Evolutionary conservation across 306 rosid genomes (phyloP).

Genomic region (Lathyrus oleraceus): DNA sequence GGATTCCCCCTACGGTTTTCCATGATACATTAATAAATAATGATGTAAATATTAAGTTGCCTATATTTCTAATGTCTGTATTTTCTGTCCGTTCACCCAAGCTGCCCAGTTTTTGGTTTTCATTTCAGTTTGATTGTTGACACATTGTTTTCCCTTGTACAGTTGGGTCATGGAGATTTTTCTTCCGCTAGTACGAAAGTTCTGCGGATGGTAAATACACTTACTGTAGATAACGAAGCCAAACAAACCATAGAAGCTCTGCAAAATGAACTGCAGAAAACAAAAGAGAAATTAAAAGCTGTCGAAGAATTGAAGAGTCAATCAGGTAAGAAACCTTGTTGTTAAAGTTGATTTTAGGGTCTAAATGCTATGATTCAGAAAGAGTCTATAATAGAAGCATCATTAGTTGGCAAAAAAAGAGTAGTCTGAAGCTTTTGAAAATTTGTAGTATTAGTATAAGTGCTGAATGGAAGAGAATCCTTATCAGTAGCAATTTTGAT

Average conservation of each 20-base stretch:
- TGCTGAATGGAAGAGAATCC: conserved; percentile 8
- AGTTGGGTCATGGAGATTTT: conserved; percentile 86
- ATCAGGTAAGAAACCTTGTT: conserved; percentile 62
- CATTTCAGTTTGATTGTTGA: conserved; percentile 11
- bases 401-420: conserved; percentile 14
- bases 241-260: conserved; percentile 94
- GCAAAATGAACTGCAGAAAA: conserved; percentile 79
- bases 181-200: conserved; percentile 87
- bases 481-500: not conserved
- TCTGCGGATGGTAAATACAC: conserved; percentile 93
- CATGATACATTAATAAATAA: conserved; percentile 1
- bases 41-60: conserved; percentile 3
- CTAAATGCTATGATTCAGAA: conserved; percentile 23
- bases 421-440: conserved; percentile 21
- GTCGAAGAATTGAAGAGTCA: conserved; percentile 87
- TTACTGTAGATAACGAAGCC: conserved; percentile 84
- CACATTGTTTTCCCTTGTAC: conserved; percentile 34
- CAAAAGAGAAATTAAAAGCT: conserved; percentile 89
- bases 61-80: conserved; percentile 3
- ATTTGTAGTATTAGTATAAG: conserved; percentile 10
- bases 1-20: not conserved
- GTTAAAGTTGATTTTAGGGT: conserved; percentile 14
- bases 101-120: conserved; percentile 34
- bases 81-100: conserved; percentile 12
- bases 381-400: conserved; percentile 9